Conservation (phyloP, 1,284 basidiomycete genomes). For the Apiotrichum domesticum region DNA sequence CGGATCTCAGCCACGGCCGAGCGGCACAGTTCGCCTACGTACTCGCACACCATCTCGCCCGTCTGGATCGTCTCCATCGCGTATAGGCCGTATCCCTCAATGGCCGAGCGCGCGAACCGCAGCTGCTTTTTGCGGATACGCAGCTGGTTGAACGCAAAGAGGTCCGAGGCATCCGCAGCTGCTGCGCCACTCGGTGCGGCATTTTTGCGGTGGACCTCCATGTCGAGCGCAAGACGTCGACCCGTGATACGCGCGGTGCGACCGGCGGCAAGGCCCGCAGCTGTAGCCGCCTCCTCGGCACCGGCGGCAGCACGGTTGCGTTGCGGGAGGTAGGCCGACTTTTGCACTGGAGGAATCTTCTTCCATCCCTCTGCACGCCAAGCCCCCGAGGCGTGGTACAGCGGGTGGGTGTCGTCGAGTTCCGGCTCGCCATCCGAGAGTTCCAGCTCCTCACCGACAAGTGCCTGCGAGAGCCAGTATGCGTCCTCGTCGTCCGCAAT, state of each 20-base stretch:
- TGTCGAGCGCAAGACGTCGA: conserved; percentile 83
- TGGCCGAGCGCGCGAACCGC: conserved; percentile 89
- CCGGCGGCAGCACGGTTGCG: conserved; percentile 54
- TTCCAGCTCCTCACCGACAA: conserved; percentile 50
- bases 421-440: conserved; percentile 23
- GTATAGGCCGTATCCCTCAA: conserved; percentile 97
- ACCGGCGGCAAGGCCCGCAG: conserved; percentile 56
- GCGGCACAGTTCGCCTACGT: conserved; percentile 94
- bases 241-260: conserved; percentile 90
- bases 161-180: conserved; percentile 49
- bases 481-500: conserved; percentile 88
- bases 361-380: conserved; percentile 86
- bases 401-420: conserved; percentile 27
- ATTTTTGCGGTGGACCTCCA: conserved; percentile 80
- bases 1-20: conserved; percentile 94
- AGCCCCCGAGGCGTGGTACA: conserved; percentile 30
- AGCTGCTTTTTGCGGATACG: conserved; percentile 97
- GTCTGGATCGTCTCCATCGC: conserved; percentile 88
- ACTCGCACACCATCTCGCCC: conserved; percentile 99
- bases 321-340: conserved; percentile 70
- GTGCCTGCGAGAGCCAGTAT: conserved; percentile 63
- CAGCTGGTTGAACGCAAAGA: conserved; percentile 95
- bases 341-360: conserved; percentile 86
- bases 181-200: neutral
- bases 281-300: conserved; percentile 33